These are phyloP conservation scores for Lithocarpus polystachyus DNA, from an alignment of 306 rosid genomes.

Conservation along the genomic window DNA sequence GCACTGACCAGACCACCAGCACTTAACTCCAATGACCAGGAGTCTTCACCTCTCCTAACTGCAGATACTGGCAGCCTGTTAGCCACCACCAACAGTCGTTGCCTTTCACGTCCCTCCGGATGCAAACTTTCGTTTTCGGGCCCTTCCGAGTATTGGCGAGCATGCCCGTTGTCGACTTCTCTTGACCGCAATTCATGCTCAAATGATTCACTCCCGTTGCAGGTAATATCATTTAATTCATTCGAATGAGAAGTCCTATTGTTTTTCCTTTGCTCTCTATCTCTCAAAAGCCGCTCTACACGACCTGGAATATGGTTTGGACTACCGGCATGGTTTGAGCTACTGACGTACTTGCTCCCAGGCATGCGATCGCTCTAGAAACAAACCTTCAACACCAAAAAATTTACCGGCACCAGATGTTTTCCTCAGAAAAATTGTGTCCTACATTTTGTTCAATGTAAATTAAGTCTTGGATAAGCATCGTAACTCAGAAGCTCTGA, in stretches of 20 bases:
- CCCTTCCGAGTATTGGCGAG: slow-evolving; percentile 44
- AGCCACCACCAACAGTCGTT: slow-evolving; percentile 88
- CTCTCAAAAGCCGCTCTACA: slow-evolving; percentile 62
- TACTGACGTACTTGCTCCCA: slow-evolving; percentile 59
- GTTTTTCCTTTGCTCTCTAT: slow-evolving; percentile 55
- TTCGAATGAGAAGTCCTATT: slow-evolving; percentile 37
- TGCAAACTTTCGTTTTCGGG: slow-evolving; percentile 32
- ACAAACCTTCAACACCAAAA: slow-evolving; percentile 36
- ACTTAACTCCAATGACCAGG: slow-evolving; percentile 85
- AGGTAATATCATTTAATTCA: slow-evolving; percentile 44
- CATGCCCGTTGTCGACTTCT: slow-evolving; percentile 48
- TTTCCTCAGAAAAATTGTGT: slow-evolving; percentile 27
- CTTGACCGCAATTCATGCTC: slow-evolving; percentile 48
- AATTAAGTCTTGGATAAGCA: slow-evolving; percentile 6
- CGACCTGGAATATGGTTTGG: slow-evolving; percentile 45
- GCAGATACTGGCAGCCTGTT: slow-evolving; percentile 91
- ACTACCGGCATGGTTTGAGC: slow-evolving; percentile 37
- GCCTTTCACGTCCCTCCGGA: slow-evolving; percentile 46
- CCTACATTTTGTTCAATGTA: slow-evolving; percentile 48
- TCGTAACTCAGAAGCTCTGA: slow-evolving; percentile 15
- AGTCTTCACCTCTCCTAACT: slow-evolving; percentile 74
- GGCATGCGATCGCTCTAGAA: slow-evolving; percentile 68
- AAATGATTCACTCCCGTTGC: slow-evolving; percentile 32
- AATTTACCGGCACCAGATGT: slow-evolving; percentile 22
- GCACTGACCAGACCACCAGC: slow-evolving; percentile 91